Evolutionary conservation across 768 basidiomycete species (phyloP).

Genomic region (Chlorophyllum brunneum): DNA sequence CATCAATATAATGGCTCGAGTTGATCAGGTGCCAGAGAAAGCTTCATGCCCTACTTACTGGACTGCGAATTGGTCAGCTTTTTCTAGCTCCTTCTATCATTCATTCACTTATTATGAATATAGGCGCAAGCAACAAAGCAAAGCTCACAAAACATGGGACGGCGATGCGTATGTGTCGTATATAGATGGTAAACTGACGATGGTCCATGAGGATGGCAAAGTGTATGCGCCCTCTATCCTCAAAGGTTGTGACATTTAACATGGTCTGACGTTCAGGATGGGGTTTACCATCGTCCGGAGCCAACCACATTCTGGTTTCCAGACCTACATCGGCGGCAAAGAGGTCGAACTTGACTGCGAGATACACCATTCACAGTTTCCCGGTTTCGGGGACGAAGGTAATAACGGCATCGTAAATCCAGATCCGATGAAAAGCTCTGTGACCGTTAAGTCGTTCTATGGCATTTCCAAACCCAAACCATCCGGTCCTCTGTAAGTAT

Average conservation of each 20-base stretch:
- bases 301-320: constrained; percentile 45
- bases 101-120: constrained; percentile 3
- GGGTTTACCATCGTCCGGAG: constrained; percentile 63
- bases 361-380: constrained; percentile 49
- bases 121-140: constrained; percentile 71
- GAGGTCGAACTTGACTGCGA: constrained; percentile 59
- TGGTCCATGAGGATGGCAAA: constrained; percentile 70
- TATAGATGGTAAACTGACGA: constrained; percentile 45
- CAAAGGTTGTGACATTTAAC: neutral
- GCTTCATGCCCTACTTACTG: constrained; percentile 33
- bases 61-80: constrained; percentile 64
- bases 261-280: constrained; percentile 35
- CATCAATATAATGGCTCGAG: constrained; percentile 5
- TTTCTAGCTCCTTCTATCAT: neutral
- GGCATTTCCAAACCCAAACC: constrained; percentile 32
- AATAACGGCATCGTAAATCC: constrained; percentile 2
- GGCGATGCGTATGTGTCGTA: constrained; percentile 66
- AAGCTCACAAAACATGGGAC: constrained; percentile 87
- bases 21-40: constrained; percentile 21
- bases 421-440: constrained; percentile 18
- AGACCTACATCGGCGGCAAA: constrained; percentile 48
- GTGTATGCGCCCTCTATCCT: constrained; percentile 37
- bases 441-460: constrained; percentile 51
- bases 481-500: constrained; percentile 44
- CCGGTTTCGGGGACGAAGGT: constrained; percentile 27